phyloP scores from a whole-genome alignment of 306 rosid species.

The Rubus parviflorus region DNA sequence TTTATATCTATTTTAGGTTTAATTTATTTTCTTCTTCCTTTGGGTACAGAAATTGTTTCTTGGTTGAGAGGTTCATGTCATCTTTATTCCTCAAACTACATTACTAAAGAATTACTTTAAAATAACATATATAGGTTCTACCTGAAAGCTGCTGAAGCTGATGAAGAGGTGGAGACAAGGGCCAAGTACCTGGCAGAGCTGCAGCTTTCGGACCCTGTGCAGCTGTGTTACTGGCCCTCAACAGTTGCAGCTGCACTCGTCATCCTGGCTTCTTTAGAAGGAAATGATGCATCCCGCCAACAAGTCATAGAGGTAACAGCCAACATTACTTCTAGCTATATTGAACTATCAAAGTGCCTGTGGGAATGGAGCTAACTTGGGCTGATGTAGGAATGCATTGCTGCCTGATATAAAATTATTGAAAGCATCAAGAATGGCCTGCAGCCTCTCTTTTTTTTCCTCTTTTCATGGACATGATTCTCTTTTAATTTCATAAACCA shows the following conservation, averaged over 20 bases:
- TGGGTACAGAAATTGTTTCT: not conserved
- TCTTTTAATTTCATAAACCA: not conserved
- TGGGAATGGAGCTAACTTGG: not conserved
- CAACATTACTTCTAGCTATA: not conserved
- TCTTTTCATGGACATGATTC: constrained; percentile 7
- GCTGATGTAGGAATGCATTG: not conserved
- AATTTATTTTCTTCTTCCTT: not conserved
- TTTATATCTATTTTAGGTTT: not conserved
- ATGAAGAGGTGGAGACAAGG: constrained; percentile 63
- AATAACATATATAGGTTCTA: constrained; percentile 59
- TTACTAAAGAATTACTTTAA: constrained; percentile 4
- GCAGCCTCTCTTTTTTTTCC: too few species aligned
- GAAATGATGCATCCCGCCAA: constrained; percentile 45
- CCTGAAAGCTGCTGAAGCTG: constrained; percentile 75
- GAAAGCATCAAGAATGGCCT: not conserved
- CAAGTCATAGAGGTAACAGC: constrained; percentile 61
- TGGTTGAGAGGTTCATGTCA: constrained; percentile 2
- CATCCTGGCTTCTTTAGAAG: constrained; percentile 67
- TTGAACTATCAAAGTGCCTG: not conserved
- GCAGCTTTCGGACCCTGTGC: constrained; percentile 60
- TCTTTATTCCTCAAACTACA: constrained; percentile 8
- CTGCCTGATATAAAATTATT: not conserved
- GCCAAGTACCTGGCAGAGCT: constrained; percentile 64
- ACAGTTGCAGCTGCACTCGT: constrained; percentile 94
- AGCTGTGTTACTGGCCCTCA: constrained; percentile 73